phyloP scores from a whole-genome alignment of 768 basidiomycete genomes.

The Lentinula aciculospora region DNA sequence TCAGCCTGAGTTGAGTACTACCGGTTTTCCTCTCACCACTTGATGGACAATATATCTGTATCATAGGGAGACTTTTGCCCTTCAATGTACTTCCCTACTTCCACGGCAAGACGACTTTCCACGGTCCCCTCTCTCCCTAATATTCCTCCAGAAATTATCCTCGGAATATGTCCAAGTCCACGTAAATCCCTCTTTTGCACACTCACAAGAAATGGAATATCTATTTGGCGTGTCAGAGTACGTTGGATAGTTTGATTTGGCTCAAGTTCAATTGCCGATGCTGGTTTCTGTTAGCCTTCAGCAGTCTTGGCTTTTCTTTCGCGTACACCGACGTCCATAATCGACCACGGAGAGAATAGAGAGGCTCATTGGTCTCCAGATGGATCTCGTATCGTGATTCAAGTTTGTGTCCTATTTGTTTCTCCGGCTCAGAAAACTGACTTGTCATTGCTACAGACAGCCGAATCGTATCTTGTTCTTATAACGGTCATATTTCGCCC shows the following conservation, averaged over 20 bases:
- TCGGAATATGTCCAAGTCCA: constrained; percentile 59
- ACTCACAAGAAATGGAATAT: constrained; percentile 63
- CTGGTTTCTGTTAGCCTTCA: constrained; percentile 47
- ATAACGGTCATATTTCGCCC: constrained; percentile 57
- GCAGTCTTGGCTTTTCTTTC: constrained; percentile 67
- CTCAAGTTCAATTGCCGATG: constrained; percentile 1
- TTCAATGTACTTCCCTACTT: constrained; percentile 82
- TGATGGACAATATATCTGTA: background rate
- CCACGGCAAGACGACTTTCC: constrained; percentile 68
- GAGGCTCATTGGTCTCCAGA: constrained; percentile 81
- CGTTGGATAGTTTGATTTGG: constrained; percentile 21
- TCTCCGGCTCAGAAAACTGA: background rate
- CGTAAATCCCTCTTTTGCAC: constrained; percentile 76
- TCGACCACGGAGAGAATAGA: constrained; percentile 79
- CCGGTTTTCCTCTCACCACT: background rate
- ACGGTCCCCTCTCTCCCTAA: constrained; percentile 66
- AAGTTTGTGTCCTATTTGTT: constrained; percentile 41
- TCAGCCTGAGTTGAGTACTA: background rate
- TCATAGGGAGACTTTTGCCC: background rate
- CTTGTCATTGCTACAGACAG: constrained; percentile 47
- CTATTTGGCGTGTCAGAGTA: constrained; percentile 81
- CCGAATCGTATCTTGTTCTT: constrained; percentile 73
- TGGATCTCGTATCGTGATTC: constrained; percentile 71
- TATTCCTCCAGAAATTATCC: constrained; percentile 48
- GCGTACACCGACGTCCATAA: constrained; percentile 70